Percentiles rank a stretch among this genome's conserved stretches.
These are phyloP conservation scores for Arthrobotrys entomopaga DNA, from an alignment of 2,329 filamentous ascomycete genomes.

Conservation along the genomic window DNA sequence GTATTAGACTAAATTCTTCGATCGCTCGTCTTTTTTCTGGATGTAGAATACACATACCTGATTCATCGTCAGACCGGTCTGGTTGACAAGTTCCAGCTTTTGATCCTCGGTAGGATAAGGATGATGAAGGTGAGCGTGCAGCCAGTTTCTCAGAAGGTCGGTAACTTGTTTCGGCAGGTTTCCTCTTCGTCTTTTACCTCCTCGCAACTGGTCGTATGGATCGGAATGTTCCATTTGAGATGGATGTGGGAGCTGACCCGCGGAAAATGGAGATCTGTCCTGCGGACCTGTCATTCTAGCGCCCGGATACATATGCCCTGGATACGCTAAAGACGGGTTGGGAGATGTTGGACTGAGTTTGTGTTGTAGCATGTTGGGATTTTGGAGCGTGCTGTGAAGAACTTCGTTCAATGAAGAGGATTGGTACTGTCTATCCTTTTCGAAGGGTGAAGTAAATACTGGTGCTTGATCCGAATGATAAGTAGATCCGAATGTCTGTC, in stretches of 20 bases:
- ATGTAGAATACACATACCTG: conserved; percentile 54
- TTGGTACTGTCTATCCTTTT: conserved; percentile 53
- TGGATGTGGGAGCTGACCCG: conserved; percentile 52
- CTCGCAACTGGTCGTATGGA: conserved; percentile 59
- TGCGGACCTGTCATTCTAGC: conserved; percentile 43
- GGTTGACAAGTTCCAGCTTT: conserved; percentile 80
- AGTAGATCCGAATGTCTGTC: conserved; percentile 38
- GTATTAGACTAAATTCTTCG: conserved; percentile 8
- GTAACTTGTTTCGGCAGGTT: conserved; percentile 93
- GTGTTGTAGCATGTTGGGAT: conserved; percentile 54
- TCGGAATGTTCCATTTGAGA: conserved; percentile 57
- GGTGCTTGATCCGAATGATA: conserved; percentile 46
- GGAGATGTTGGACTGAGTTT: conserved; percentile 55
- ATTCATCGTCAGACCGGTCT: conserved; percentile 77
- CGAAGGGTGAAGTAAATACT: conserved; percentile 51
- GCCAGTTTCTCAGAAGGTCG: conserved; percentile 82
- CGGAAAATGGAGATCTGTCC: conserved; percentile 58
- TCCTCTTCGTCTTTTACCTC: conserved; percentile 72
- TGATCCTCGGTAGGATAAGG: conserved; percentile 90
- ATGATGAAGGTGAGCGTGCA: conserved; percentile 78
- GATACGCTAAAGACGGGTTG: conserved; percentile 54
- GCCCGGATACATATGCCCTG: conserved; percentile 54
- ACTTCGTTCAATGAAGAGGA: conserved; percentile 47
- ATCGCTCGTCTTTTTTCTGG: not conserved
- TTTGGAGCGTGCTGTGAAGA: conserved; percentile 50